These are phyloP conservation scores for Drechslerella dactyloides DNA, from an alignment of 2,329 filamentous ascomycete species.

Conservation along the genomic window DNA sequence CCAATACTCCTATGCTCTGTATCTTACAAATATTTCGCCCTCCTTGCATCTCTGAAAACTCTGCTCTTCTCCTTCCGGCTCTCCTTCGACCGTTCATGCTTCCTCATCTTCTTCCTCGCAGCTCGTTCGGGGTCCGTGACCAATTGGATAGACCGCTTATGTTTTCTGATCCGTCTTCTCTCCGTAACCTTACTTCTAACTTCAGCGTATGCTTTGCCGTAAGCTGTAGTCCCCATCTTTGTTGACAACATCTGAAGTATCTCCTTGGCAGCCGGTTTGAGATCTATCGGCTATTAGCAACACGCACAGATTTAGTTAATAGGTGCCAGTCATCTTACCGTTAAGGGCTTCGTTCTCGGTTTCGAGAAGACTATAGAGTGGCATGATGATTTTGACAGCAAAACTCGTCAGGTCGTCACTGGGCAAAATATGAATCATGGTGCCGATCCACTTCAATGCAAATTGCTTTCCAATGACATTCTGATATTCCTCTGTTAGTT, in stretches of 20 bases:
- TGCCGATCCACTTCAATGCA: slow-evolving; percentile 55
- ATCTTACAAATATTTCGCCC: slow-evolving; percentile 66
- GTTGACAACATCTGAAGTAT: slow-evolving; percentile 82
- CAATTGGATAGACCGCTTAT: slow-evolving; percentile 85
- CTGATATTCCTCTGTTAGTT: slow-evolving; percentile 26
- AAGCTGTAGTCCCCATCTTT: slow-evolving; percentile 80
- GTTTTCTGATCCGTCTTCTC: slow-evolving; percentile 74
- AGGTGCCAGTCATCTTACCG: slow-evolving; percentile 27
- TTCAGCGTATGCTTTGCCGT: slow-evolving; percentile 73
- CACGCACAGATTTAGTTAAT: not conserved
- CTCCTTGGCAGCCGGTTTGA: slow-evolving; percentile 76
- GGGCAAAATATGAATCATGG: slow-evolving; percentile 60
- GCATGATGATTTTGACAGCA: slow-evolving; percentile 69
- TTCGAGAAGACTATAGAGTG: slow-evolving; percentile 84
- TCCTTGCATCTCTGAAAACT: slow-evolving; percentile 74
- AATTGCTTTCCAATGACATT: slow-evolving; percentile 53
- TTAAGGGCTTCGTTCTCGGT: slow-evolving; percentile 55
- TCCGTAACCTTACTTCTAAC: slow-evolving; percentile 76
- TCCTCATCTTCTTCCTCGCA: slow-evolving; percentile 79
- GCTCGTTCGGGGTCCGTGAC: slow-evolving; percentile 80
- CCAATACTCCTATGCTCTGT: not conserved
- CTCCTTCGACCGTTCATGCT: slow-evolving; percentile 82
- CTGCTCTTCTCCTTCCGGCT: slow-evolving; percentile 78
- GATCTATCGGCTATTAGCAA: slow-evolving; percentile 56
- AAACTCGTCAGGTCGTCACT: slow-evolving; percentile 66